phyloP scores from a whole-genome alignment of 257 asterid species.

The Marsdenia floribunda region DNA sequence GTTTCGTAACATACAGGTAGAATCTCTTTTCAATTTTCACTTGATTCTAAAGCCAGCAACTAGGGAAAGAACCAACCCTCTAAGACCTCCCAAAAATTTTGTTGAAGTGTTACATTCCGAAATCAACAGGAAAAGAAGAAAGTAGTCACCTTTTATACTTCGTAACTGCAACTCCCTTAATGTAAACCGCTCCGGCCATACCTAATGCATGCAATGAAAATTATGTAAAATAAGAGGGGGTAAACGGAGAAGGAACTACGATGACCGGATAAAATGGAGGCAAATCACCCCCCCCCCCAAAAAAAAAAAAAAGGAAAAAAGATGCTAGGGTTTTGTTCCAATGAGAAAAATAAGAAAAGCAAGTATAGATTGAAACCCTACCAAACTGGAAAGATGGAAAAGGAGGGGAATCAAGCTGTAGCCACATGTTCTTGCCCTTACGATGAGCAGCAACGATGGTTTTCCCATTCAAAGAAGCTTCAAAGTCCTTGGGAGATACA shows the following conservation, averaged over 20 bases:
- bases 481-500: slow-evolving; percentile 66
- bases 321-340: slow-evolving; percentile 6
- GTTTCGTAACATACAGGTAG: too few species aligned
- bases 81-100: too few species aligned
- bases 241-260: background rate
- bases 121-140: background rate
- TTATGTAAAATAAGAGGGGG: slow-evolving; percentile 1
- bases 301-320: background rate
- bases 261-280: background rate
- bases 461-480: slow-evolving; percentile 71
- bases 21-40: background rate
- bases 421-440: slow-evolving; percentile 98
- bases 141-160: slow-evolving; percentile 72
- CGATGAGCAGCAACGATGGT: slow-evolving; percentile 83
- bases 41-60: background rate
- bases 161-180: slow-evolving; percentile 92
- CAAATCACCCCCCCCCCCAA: too few species aligned
- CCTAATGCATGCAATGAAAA: slow-evolving; percentile 37
- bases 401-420: slow-evolving; percentile 89
- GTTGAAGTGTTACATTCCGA: background rate
- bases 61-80: too few species aligned
- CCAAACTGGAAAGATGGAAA: slow-evolving; percentile 95
- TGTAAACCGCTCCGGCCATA: slow-evolving; percentile 97
- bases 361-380: slow-evolving; percentile 20
- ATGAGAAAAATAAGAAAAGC: background rate